phyloP scores from a whole-genome alignment of 2,329 filamentous ascomycete species.

The Ceratocystis colombiana region DNA sequence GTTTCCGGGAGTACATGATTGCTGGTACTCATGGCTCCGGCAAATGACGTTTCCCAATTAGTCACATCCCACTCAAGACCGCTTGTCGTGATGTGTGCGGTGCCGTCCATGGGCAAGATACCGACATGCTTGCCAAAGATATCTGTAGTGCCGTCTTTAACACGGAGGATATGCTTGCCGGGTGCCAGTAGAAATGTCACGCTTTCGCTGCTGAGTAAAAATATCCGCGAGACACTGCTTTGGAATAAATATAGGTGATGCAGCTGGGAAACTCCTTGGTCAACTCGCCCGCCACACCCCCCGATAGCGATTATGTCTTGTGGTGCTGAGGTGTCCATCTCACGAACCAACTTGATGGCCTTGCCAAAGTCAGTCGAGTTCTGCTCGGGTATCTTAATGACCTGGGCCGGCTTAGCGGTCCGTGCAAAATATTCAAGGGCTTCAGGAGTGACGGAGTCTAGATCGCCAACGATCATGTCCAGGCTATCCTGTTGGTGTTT shows the following conservation, averaged over 20 bases:
- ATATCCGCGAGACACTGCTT: slow-evolving; percentile 48
- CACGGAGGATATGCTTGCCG: slow-evolving; percentile 54
- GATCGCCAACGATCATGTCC: slow-evolving; percentile 72
- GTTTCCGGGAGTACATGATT: slow-evolving; percentile 58
- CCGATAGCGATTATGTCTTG: slow-evolving; percentile 70
- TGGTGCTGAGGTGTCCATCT: slow-evolving; percentile 28
- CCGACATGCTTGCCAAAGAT: slow-evolving; percentile 71
- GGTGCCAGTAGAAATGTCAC: slow-evolving; percentile 64
- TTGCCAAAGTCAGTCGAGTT: slow-evolving; percentile 90
- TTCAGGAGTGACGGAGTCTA: slow-evolving; percentile 65
- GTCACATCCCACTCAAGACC: slow-evolving; percentile 87
- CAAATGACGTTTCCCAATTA: slow-evolving; percentile 69
- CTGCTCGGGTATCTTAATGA: slow-evolving; percentile 68
- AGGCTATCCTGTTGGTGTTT: slow-evolving; percentile 43
- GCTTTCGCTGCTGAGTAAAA: slow-evolving; percentile 69
- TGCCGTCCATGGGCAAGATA: slow-evolving; percentile 73
- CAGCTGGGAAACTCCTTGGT: slow-evolving; percentile 82
- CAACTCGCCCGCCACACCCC: slow-evolving; percentile 78
- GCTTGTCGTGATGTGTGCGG: slow-evolving; percentile 63
- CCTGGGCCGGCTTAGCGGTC: slow-evolving; percentile 37
- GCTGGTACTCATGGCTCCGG: slow-evolving; percentile 65
- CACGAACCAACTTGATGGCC: slow-evolving; percentile 53
- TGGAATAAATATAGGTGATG: slow-evolving; percentile 69
- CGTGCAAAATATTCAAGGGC: slow-evolving; percentile 55
- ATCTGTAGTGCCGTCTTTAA: slow-evolving; percentile 41